Conservation (phyloP, 805 yeast genomes). For the Wickerhamiella spandovensis region DNA sequence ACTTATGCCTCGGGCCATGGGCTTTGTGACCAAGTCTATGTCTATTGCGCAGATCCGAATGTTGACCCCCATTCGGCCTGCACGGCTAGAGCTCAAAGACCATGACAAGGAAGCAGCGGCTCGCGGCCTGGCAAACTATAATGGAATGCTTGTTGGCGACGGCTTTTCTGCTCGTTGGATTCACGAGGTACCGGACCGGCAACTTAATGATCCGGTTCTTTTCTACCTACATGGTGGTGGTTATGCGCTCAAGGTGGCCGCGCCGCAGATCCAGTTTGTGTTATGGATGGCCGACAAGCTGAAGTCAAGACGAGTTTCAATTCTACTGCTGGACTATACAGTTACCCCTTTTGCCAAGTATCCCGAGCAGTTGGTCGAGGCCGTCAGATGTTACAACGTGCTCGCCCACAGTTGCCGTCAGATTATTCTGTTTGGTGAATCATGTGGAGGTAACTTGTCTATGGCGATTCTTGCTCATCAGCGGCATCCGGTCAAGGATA, state of each 20-base stretch:
- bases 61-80: slow-evolving; percentile 14
- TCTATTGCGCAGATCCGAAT: slow-evolving; percentile 14
- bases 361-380: slow-evolving; percentile 22
- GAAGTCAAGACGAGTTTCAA: slow-evolving; percentile 13
- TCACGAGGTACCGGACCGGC: slow-evolving; percentile 15
- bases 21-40: slow-evolving; percentile 10
- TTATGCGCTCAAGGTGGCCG: slow-evolving; percentile 12
- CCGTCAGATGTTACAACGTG: slow-evolving; percentile 13
- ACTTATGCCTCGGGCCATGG: slow-evolving; percentile 4
- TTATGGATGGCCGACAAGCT: slow-evolving; percentile 6
- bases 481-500: slow-evolving; percentile 4
- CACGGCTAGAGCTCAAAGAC: slow-evolving; percentile 9
- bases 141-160: slow-evolving; percentile 12
- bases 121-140: slow-evolving; percentile 10
- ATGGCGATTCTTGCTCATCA: slow-evolving; percentile 11
- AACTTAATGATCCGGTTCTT: slow-evolving; percentile 18
- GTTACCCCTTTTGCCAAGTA: slow-evolving; percentile 14
- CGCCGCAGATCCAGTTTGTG: slow-evolving; percentile 13
- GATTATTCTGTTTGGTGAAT: slow-evolving; percentile 22
- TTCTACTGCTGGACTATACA: slow-evolving; percentile 22
- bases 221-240: slow-evolving; percentile 21
- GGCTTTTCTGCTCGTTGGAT: slow-evolving; percentile 18
- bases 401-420: slow-evolving; percentile 13
- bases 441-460: slow-evolving; percentile 24
- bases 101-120: not conserved